Conservation (phyloP, 306 rosid genomes). For the Leucaena leucocephala region DNA sequence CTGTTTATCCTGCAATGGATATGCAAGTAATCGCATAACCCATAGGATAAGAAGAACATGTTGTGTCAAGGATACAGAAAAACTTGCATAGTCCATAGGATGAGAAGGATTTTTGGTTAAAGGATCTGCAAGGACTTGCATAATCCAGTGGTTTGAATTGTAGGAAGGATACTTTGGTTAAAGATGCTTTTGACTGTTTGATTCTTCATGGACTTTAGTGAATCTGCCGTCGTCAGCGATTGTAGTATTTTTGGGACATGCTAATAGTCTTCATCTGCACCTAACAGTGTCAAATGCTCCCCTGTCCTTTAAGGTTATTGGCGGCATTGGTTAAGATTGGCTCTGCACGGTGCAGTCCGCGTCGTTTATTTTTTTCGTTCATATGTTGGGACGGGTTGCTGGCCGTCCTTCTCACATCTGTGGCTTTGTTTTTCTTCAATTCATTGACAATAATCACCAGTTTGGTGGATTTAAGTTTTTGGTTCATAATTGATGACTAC, state of each 20-base stretch:
- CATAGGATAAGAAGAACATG: slow-evolving; percentile 9
- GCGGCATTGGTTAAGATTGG: slow-evolving; percentile 11
- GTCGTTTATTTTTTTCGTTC: background rate
- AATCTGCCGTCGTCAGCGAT: slow-evolving; percentile 11
- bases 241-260: background rate
- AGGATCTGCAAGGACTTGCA: background rate
- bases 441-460: background rate
- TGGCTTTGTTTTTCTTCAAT: slow-evolving; percentile 9
- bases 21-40: slow-evolving; percentile 20
- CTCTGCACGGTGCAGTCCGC: background rate
- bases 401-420: background rate
- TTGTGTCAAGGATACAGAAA: background rate
- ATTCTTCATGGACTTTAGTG: slow-evolving; percentile 17
- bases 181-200: slow-evolving; percentile 5
- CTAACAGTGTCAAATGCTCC: background rate
- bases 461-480: background rate
- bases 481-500: background rate
- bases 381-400: background rate
- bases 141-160: background rate
- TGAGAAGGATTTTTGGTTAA: background rate
- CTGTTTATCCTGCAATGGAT: slow-evolving; percentile 5
- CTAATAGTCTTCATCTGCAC: background rate
- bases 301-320: background rate
- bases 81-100: background rate
- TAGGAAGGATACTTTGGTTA: background rate